These are phyloP conservation scores for Cucumis melo DNA, from an alignment of 306 rosid species.

Conservation along the genomic window DNA sequence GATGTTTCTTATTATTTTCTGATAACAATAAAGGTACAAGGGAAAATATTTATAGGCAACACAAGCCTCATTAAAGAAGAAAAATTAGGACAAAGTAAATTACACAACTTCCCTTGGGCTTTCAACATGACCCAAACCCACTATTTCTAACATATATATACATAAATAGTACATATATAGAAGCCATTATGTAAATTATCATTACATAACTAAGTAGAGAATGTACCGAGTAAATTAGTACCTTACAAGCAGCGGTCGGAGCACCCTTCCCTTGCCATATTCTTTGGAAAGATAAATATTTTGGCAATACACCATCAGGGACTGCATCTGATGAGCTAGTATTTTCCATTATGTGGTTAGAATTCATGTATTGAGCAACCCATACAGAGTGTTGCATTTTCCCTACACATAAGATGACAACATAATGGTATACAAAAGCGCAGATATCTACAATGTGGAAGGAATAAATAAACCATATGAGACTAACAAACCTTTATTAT, in stretches of 20 bases:
- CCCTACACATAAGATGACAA: constrained; percentile 39
- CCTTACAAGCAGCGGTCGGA: constrained; percentile 83
- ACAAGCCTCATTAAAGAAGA: no score
- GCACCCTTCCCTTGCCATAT: constrained; percentile 99
- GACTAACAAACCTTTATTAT: constrained; percentile 51
- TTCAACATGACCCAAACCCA: no score
- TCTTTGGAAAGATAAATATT: constrained; percentile 55
- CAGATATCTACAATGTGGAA: constrained; percentile 1
- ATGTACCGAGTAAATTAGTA: constrained; percentile 9
- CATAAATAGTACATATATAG: not conserved
- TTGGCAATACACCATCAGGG: constrained; percentile 49
- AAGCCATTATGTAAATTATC: not conserved
- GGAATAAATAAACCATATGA: constrained; percentile 5
- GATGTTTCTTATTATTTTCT: no score
- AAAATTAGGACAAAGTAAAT: no score
- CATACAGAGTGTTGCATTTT: constrained; percentile 95
- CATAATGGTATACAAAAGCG: not conserved
- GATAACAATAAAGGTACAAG: no score
- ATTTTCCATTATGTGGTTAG: constrained; percentile 40
- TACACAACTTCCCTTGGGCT: no score
- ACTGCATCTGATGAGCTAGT: constrained; percentile 33
- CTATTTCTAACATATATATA: no score
- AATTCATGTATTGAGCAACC: constrained; percentile 60
- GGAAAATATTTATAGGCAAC: no score
- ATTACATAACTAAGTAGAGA: not conserved